phyloP scores from a whole-genome alignment of 495 filamentous ascomycete genomes.

The Penicillium atrosanguineum region DNA sequence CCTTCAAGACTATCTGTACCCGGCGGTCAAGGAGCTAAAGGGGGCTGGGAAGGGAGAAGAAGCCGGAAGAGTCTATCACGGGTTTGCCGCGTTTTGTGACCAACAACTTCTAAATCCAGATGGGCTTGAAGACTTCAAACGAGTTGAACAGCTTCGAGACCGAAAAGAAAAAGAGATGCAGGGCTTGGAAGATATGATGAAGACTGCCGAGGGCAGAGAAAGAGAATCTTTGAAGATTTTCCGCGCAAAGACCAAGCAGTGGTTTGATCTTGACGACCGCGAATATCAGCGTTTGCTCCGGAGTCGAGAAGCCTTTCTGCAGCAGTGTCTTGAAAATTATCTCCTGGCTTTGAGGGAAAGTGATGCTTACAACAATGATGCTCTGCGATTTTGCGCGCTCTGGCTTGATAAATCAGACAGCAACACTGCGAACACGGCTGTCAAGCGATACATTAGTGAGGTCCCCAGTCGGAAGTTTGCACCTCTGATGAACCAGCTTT shows the following conservation, averaged over 20 bases:
- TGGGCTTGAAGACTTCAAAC: conserved; percentile 77
- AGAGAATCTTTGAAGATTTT: conserved; percentile 46
- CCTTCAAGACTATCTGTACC: conserved; percentile 75
- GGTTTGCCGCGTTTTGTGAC: conserved; percentile 94
- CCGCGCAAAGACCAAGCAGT: conserved; percentile 68
- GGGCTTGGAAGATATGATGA: conserved; percentile 60
- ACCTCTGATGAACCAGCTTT: conserved; percentile 90
- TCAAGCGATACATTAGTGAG: conserved; percentile 60
- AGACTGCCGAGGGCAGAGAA: conserved; percentile 46
- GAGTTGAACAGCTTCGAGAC: conserved; percentile 74
- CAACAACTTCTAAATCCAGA: conserved; percentile 84
- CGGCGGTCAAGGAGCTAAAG: conserved; percentile 76
- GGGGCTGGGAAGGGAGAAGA: conserved; percentile 66
- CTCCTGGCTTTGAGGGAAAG: conserved; percentile 78
- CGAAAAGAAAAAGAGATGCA: conserved; percentile 76
- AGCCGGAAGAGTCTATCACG: conserved; percentile 86
- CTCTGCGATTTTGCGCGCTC: conserved; percentile 88
- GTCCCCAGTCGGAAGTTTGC: conserved; percentile 93
- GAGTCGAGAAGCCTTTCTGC: conserved; percentile 75
- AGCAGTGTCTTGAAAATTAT: conserved; percentile 91
- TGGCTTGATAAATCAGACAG: conserved; percentile 84
- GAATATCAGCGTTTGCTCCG: conserved; percentile 76
- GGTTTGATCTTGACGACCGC: conserved; percentile 83
- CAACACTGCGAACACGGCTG: conserved; percentile 70
- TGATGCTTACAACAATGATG: conserved; percentile 84